Percentiles rank a stretch among this genome's conserved stretches.
Evolutionary conservation across 768 basidiomycete species (phyloP).

Genomic region (Clitopilus passeckerianus): DNA sequence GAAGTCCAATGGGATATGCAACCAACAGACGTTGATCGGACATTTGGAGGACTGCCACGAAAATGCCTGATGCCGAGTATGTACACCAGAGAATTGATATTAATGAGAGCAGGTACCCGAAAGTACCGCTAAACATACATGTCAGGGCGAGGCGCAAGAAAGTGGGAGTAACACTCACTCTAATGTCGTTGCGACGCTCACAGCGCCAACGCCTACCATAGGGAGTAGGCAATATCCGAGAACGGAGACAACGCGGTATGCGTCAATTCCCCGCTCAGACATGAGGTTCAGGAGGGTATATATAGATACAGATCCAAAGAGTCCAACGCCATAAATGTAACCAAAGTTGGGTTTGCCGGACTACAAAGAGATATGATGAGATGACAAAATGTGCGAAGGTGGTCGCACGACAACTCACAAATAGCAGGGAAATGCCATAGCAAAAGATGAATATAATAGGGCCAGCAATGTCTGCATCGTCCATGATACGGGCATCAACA

Average conservation of each 20-base stretch:
- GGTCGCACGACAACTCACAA: conserved; percentile 51
- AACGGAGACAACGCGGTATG: conserved; percentile 92
- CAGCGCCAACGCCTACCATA: conserved; percentile 90
- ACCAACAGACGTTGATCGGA: conserved; percentile 92
- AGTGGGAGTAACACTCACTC: conserved; percentile 56
- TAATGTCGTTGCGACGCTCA: conserved; percentile 82
- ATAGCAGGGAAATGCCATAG: conserved; percentile 87
- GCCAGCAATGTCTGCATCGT: conserved; percentile 96
- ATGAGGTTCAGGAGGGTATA: conserved; percentile 96
- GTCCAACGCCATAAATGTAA: conserved; percentile 96
- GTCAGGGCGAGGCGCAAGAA: conserved; percentile 7
- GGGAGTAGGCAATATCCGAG: conserved; percentile 95
- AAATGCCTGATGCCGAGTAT: conserved; percentile 92
- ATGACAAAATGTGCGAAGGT: neutral
- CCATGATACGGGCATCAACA: conserved; percentile 93
- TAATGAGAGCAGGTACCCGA: conserved; percentile 81
- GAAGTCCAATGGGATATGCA: conserved; percentile 90
- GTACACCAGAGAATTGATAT: conserved; percentile 95
- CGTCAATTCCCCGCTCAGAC: conserved; percentile 93
- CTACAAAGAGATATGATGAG: conserved; percentile 33
- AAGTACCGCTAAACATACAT: conserved; percentile 49
- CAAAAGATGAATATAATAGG: conserved; percentile 94
- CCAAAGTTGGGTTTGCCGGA: conserved; percentile 98
- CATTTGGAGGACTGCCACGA: conserved; percentile 93
- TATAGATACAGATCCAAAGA: conserved; percentile 89